Base-by-base conservation (phyloP, 805 yeast genomes). In the Candida khao-thaluensis region DNA sequence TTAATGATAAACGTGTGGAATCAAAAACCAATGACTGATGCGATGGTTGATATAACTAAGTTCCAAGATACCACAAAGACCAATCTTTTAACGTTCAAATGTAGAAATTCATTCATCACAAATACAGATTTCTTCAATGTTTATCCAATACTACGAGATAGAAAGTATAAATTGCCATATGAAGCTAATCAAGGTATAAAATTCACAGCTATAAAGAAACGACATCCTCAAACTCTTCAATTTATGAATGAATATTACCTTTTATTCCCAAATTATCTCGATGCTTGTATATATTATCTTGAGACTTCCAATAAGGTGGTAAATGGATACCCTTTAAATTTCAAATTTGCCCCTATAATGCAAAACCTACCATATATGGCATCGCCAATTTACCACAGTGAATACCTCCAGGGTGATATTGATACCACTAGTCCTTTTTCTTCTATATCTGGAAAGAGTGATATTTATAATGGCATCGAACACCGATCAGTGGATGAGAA, bases 161-260 rank as follows among this genome's bases (percentile, higher is more conserved):
- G 69, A 38, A 50, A 38, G 14, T 60, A 59, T 47, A 32, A 52
- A 24, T 48, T 60, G 10, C 52, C 59, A 5, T 45, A n/a, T 53
- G 5, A 44, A 47, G 11, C 30, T 11, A 31, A 21, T 22, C 15
- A 31, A 5, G 60, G 64, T n/a, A 40, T 59, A n/a, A 32, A 54
- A 20, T 64, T 74, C 36, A 56, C 57, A n/a, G 66, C 73, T 2
- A 61, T 76, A 11, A 71, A 78, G 41, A 74, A 75, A 9, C 55
- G 89, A 37, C 63, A 72, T 44, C 74, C 77, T 0, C 35, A 53
- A 2, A 69, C 62, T 12, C 52, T 82, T 17, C 45, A 59, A 26
- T 69, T 74, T 20, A 59, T 67, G 42, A 73, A 75, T 29, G 66
- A 71, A 4, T 79, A 78, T 53, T 82, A 73, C 52, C 55, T 83